Evolutionary conservation across 2,329 filamentous ascomycete genomes (phyloP), one percentile per base, ranked within the genome.

Genomic region (Exserohilum turcica): DNA sequence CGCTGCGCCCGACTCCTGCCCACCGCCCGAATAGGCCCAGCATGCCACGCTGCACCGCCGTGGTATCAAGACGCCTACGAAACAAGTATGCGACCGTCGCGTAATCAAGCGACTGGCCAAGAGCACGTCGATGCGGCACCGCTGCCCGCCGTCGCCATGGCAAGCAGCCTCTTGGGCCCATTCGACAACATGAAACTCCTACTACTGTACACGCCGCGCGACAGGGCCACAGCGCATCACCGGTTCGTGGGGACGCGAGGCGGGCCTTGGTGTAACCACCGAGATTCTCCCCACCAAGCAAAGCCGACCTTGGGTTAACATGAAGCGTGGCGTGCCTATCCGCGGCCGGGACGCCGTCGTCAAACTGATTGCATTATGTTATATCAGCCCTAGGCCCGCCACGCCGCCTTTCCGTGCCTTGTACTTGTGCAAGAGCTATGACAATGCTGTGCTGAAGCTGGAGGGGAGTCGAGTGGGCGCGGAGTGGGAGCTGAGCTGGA

Each of bases 261-360:
- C 60, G 58, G 64, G 50, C 46, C 29, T 52, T 44, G 60, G 64
- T 63, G 66, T 59, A 57, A 65, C 63, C 61, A 61, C 59, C 60
- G 63, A 66, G 54, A 64, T 54, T 63, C 47, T 57, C 54, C 62
- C 63, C 66, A 60, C 62, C 62, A 64, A 40, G 57, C 59, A 56
- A 53, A 56, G 50, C 59, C 52, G 57, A 64, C 50, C 38, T 59
- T 59, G 54, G 53, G 45, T 57, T 58, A 60, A 62, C 46, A 43
- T 57, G 59, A 54, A 57, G 62, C 56, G 64, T 58, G 36, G 58
- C 52, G 70, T 54, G n/a, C n/a, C n/a, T n/a, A 64, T 72, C 69
- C 69, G 70, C 68, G 69, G 67, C 69, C 68, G 68, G 60, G 62
- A 46, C 54, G 56, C 57, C 63, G 61, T 43, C 67, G 48, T 56